Base-by-base conservation (phyloP, 192 early-diverging fungal species). In the Mycoemilia scoparia region DNA sequence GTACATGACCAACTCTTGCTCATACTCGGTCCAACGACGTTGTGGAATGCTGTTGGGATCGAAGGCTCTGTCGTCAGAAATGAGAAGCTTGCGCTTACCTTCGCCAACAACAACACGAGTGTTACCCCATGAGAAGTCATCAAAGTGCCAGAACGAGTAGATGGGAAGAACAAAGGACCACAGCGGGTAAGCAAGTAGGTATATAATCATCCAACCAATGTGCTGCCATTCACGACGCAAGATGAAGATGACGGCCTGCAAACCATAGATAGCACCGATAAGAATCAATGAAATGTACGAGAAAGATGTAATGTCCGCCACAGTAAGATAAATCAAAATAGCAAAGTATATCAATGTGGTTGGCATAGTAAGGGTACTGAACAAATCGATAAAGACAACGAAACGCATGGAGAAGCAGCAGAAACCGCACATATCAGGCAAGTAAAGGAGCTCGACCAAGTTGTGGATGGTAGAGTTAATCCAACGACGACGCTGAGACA, bases 361-460 rank as follows among this genome's bases (percentile, higher is more conserved):
- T n/a, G 82, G 82, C 42, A 81, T 55, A 1, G 73, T 77, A n/a
- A 85, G 36, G 0, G 82, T 83, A 32, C 74, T 73, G 49, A 93
- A 73, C 31, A 98, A 54, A 60, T 98, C 93, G 26, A 98, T 43
- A 50, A 93, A 81, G 15, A 96, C 87, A 15, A 96, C 73, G 51
- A 96, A 96, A 21, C 87, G 78, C 88, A 98, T 92, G 3, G 89
- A 91, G 54, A 97, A 87, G 62, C 82, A 97, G 64, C 84, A 92
- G 60, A 88, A 84, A 4, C 89, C 89, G 41, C 93, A 97, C 51
- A 97, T 67, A 41, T 92, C 73, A 11, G 71, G 64, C 9, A 90
- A 43, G 36, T 73, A 66, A 32, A 87, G 44, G 8, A 93, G 61
- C 59, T 93, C 89, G 28, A 84, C 56, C 43, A 89, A 48, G 48